phyloP scores from a whole-genome alignment of 257 asterid species.

The Solanum rostratum region DNA sequence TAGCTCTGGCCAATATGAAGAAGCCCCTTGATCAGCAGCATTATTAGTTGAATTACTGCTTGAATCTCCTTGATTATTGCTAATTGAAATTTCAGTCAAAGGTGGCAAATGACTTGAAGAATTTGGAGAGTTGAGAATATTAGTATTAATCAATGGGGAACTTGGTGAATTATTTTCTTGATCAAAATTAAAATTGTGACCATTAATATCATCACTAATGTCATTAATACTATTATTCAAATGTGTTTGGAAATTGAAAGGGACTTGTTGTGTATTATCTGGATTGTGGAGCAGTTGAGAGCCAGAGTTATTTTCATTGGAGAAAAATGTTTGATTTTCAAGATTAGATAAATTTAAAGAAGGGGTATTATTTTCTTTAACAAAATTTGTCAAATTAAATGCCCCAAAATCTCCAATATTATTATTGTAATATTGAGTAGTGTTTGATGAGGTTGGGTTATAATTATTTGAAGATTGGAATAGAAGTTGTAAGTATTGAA shows the following conservation, averaged over 20 bases:
- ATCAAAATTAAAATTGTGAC: not conserved
- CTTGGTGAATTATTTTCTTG: constrained; percentile 12
- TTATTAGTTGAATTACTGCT: constrained; percentile 14
- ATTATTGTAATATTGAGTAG: not conserved
- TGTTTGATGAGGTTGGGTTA: not conserved
- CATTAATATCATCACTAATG: not conserved
- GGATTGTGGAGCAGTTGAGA: constrained; percentile 33
- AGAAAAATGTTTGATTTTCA: constrained; percentile 21
- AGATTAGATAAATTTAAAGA: constrained; percentile 6
- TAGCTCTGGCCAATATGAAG: constrained; percentile 21
- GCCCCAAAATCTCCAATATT: not conserved
- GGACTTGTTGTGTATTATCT: constrained; percentile 22
- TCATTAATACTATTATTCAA: constrained; percentile 1
- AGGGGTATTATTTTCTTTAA: not conserved
- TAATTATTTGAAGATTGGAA: constrained; percentile 20
- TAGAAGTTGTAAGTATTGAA: constrained; percentile 44
- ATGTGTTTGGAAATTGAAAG: constrained; percentile 25
- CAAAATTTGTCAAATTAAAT: not conserved
- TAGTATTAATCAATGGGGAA: constrained; percentile 11
- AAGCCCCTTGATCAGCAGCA: constrained; percentile 4
- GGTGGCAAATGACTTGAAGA: constrained; percentile 26
- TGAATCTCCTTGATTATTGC: constrained; percentile 11
- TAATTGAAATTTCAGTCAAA: constrained; percentile 7
- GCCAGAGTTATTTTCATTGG: constrained; percentile 11
- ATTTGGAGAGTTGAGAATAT: constrained; percentile 6